These are phyloP conservation scores for Pythium oligandrum DNA, from an alignment of 352 stramenopile genomes.

Conservation along the genomic window DNA sequence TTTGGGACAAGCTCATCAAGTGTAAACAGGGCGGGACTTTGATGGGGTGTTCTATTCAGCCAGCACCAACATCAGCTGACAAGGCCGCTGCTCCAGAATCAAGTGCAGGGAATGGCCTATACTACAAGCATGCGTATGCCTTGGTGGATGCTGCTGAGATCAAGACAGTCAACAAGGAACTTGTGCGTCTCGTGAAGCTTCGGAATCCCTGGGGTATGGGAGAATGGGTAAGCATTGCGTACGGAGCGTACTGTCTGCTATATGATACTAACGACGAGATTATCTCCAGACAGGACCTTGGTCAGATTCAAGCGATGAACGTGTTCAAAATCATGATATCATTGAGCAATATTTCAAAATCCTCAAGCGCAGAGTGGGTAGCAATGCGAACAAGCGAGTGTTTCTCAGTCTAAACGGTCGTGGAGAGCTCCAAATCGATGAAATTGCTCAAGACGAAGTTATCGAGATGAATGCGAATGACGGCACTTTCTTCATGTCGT, in stretches of 20 bases:
- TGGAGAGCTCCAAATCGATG: constrained; percentile 47
- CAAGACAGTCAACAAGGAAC: constrained; percentile 43
- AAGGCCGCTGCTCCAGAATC: constrained; percentile 67
- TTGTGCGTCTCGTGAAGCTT: constrained; percentile 69
- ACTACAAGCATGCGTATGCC: constrained; percentile 87
- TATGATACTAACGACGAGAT: too few species aligned
- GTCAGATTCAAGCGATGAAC: constrained; percentile 76
- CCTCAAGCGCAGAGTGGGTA: constrained; percentile 55
- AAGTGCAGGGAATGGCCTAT: constrained; percentile 76
- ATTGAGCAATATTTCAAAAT: constrained; percentile 77
- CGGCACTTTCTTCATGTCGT: constrained; percentile 92
- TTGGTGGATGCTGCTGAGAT: constrained; percentile 77
- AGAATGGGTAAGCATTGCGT: constrained; percentile 70
- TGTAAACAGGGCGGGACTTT: constrained; percentile 84
- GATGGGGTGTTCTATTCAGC: constrained; percentile 91
- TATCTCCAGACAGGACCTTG: constrained; percentile 66
- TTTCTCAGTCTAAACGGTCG: constrained; percentile 50
- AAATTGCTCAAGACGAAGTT: constrained; percentile 72
- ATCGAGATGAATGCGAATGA: constrained; percentile 81
- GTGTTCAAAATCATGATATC: constrained; percentile 70
- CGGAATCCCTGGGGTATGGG: constrained; percentile 91
- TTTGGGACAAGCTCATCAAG: constrained; percentile 74
- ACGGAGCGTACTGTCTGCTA: background rate
- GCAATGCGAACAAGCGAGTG: constrained; percentile 59
- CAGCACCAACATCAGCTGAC: constrained; percentile 36